These are phyloP conservation scores for Chaetoceros tenuissimus DNA, from an alignment of 108 stramenopile species.

Conservation along the genomic window DNA sequence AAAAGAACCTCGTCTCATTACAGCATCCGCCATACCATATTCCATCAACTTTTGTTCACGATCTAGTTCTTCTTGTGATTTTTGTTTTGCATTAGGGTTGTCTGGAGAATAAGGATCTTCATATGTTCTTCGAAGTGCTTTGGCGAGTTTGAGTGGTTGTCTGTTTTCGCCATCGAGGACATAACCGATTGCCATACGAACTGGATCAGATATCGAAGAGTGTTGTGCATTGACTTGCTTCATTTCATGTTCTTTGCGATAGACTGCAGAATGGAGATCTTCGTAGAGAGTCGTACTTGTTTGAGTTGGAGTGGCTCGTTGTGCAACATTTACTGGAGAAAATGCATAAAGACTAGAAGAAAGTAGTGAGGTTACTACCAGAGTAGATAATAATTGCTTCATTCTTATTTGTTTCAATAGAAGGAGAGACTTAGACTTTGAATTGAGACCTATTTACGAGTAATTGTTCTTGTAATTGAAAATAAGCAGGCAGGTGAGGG, in stretches of 20 bases:
- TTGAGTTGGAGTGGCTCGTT: not conserved
- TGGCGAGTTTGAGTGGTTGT: conserved; percentile 52
- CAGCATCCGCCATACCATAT: conserved; percentile 56
- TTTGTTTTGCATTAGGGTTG: conserved; percentile 40
- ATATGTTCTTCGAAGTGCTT: conserved; percentile 74
- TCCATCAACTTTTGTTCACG: conserved; percentile 54
- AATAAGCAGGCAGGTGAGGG: too few relatives aligned
- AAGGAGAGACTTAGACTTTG: too few relatives aligned
- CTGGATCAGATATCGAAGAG: conserved; percentile 62
- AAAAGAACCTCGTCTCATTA: conserved; percentile 73
- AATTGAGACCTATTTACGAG: too few relatives aligned
- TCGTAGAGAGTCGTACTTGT: conserved; percentile 15
- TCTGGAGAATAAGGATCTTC: conserved; percentile 63
- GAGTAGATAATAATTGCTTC: too few relatives aligned
- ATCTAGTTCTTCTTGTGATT: conserved; percentile 25
- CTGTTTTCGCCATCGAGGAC: conserved; percentile 55
- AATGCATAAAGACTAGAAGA: too few relatives aligned
- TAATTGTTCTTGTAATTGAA: too few relatives aligned
- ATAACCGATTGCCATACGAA: conserved; percentile 82
- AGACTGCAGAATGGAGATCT: conserved; percentile 79
- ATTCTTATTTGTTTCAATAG: too few relatives aligned
- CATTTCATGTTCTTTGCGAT: conserved; percentile 89
- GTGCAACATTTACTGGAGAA: too few relatives aligned
- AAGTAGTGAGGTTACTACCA: too few relatives aligned
- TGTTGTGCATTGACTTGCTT: conserved; percentile 61